These are phyloP conservation scores for Skeletonema potamos DNA, from an alignment of 108 stramenopile species.

Conservation along the genomic window DNA sequence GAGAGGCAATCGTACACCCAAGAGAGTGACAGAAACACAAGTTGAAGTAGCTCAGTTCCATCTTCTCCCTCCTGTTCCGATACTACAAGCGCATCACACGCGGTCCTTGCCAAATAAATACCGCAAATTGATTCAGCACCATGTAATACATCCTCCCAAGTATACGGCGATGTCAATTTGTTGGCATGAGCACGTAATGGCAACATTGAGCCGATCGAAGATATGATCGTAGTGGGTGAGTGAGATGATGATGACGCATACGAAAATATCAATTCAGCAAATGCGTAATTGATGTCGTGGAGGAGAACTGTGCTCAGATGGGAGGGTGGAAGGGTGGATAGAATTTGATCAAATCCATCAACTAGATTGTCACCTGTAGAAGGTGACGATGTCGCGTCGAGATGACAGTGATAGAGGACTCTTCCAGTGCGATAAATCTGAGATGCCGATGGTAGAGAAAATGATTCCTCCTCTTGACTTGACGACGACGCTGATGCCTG, in stretches of 20 bases:
- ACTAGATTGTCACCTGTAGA: background rate
- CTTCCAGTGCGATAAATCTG: slow-evolving; percentile 44
- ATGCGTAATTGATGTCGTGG: slow-evolving; percentile 23
- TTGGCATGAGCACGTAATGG: background rate
- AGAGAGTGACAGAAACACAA: slow-evolving; percentile 31
- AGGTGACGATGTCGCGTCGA: background rate
- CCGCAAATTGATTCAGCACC: slow-evolving; percentile 43
- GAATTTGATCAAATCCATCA: slow-evolving; percentile 25
- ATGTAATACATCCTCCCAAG: slow-evolving; percentile 29
- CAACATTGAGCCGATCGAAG: slow-evolving; percentile 3
- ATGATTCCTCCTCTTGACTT: background rate
- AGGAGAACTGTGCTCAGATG: slow-evolving; percentile 23
- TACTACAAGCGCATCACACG: slow-evolving; percentile 19
- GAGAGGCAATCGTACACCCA: slow-evolving; percentile 41
- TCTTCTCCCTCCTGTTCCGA: background rate
- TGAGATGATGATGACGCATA: slow-evolving; percentile 15
- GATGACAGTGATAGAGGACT: slow-evolving; percentile 24
- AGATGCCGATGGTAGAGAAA: slow-evolving; percentile 25
- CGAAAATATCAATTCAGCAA: slow-evolving; percentile 21
- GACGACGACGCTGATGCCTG: background rate
- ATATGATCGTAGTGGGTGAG: background rate
- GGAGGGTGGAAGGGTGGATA: slow-evolving; percentile 7
- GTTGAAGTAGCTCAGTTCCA: slow-evolving; percentile 1
- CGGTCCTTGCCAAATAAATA: slow-evolving; percentile 34
- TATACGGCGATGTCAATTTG: background rate